These are phyloP conservation scores for Astrothelium subdiscretum DNA, from an alignment of 495 filamentous ascomycete genomes.

Conservation along the genomic window DNA sequence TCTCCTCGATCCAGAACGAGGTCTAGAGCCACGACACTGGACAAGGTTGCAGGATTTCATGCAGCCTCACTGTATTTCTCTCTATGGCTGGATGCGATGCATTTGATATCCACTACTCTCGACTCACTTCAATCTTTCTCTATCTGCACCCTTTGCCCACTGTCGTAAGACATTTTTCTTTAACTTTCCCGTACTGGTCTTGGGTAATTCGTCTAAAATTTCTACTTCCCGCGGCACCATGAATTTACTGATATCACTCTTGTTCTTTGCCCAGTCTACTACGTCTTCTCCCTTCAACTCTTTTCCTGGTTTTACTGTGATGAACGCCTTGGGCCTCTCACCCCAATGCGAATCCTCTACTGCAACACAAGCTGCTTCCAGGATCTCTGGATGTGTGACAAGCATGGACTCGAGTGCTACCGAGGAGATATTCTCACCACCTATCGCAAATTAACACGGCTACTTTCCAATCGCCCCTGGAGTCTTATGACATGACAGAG, in stretches of 20 bases:
- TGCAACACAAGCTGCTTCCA: conserved; percentile 87
- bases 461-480: neutral
- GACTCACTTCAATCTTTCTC: conserved; percentile 1
- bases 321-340: conserved; percentile 84
- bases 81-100: neutral
- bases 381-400: conserved; percentile 73
- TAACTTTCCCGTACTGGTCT: conserved; percentile 93
- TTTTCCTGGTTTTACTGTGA: conserved; percentile 61
- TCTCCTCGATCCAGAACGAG: too few species aligned
- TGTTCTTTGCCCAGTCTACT: conserved; percentile 73
- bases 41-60: neutral
- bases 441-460: conserved; percentile 30
- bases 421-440: conserved; percentile 93
- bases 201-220: conserved; percentile 76
- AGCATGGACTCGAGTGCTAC: conserved; percentile 88
- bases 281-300: conserved; percentile 55
- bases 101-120: neutral
- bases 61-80: neutral
- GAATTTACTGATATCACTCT: conserved; percentile 74
- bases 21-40: neutral
- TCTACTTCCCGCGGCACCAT: conserved; percentile 95
- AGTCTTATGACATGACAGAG: neutral
- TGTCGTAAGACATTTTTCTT: conserved; percentile 88
- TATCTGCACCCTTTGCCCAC: conserved; percentile 56
- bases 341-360: conserved; percentile 88